Base-by-base conservation (phyloP, 768 basidiomycete species). In the Termitomyces sp. region DNA sequence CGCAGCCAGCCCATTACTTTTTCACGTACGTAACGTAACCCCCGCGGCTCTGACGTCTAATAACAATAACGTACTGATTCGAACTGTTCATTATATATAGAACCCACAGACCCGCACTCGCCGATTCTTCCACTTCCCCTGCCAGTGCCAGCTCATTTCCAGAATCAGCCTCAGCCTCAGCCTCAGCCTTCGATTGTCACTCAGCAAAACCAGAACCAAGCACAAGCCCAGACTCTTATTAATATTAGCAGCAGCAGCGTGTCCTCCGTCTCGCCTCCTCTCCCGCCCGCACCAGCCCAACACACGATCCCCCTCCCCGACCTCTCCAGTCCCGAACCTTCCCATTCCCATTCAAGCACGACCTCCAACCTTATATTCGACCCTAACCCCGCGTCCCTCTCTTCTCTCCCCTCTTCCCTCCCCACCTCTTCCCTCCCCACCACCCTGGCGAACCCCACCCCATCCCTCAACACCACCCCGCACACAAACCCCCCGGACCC, bases 221-320 rank as follows among this genome's bases (percentile, higher is more conserved):
- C 56, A 48, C 58, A 58, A 12, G 32, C 40, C 38, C 54, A 60
- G 46, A 55, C 40, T 52, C 49, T 49, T 40, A 16, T 44, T 42
- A 45, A 12, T 46, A 36, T 11, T 33, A 56, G 4, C 28, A 28
- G 4, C 28, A 28, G 28, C 28, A 28, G 28, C 28, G 28, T 4
- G 28, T 28, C 28, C 28, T n/a, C 28, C 28, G 28, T 57, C 39
- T 63, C 69, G 3, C 65, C 68, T 8, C 52, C 61, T 15, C 64
- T 67, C 1, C 75, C 76, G 1, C 65, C 70, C 24, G 73, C 72
- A 35, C 74, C 75, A n/a, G 57, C 70, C 0, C 70, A 72, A 39
- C 68, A 68, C 54, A 74, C 75, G 3, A 71, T 77, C 42, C 75
- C 75, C 13, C 66, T 77, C 12, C 76, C 76, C 8, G 64, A 69